Percentiles rank a stretch among this genome's conserved stretches.
Conservation (phyloP, 176 grass and related monocot genomes). For the Oryza rufipogon region DNA sequence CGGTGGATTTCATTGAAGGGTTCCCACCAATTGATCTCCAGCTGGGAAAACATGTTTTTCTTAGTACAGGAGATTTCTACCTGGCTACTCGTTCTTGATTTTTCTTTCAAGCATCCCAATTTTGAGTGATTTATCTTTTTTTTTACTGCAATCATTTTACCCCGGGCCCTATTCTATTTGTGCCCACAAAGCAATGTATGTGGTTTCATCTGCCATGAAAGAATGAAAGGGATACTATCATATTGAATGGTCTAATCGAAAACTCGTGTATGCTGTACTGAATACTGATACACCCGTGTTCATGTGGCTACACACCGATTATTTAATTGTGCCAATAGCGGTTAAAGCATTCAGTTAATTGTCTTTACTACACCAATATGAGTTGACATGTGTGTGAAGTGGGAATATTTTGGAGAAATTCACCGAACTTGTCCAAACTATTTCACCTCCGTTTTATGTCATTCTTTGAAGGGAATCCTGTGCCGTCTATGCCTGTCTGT, state of each 20-base stretch:
- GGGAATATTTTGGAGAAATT: not conserved
- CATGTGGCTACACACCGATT: not conserved
- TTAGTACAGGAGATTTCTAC: slow-evolving; percentile 70
- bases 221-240: not conserved
- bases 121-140: slow-evolving; percentile 32
- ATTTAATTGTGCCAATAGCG: not conserved
- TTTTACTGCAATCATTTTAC: not conserved
- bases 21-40: slow-evolving; percentile 60
- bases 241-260: not conserved
- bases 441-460: too few relatives aligned
- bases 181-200: slow-evolving; percentile 1
- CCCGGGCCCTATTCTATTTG: not conserved
- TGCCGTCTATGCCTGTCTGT: not conserved
- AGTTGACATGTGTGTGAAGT: not conserved
- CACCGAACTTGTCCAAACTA: not conserved
- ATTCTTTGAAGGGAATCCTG: not conserved
- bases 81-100: slow-evolving; percentile 51
- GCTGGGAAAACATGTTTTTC: slow-evolving; percentile 76
- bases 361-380: not conserved
- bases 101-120: slow-evolving; percentile 13
- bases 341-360: not conserved
- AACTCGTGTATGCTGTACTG: not conserved
- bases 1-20: slow-evolving; percentile 61
- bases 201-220: not conserved
- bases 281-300: not conserved